A percentile compares a stretch with the other conserved stretches of the same genome.
Conservation (phyloP, 2,329 filamentous ascomycete genomes). For the Clonostachys rosea region DNA sequence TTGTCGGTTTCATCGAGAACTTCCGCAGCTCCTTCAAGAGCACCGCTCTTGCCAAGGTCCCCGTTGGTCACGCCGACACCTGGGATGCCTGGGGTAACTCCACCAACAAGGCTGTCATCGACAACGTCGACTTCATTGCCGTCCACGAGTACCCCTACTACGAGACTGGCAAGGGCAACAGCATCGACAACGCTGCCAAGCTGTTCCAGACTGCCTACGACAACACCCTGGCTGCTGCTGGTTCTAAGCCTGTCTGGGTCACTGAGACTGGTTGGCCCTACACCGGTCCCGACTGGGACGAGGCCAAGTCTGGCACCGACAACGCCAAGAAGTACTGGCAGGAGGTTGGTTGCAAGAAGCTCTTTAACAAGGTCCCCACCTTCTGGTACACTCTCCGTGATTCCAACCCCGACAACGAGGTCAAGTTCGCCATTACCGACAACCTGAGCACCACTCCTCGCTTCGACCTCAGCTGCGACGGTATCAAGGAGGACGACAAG, state of each 20-base stretch:
- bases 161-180: slow-evolving; percentile 50
- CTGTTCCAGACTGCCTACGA: slow-evolving; percentile 50
- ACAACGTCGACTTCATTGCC: slow-evolving; percentile 60
- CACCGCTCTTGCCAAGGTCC: slow-evolving; percentile 35
- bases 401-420: slow-evolving; percentile 53
- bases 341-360: slow-evolving; percentile 52
- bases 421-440: slow-evolving; percentile 53
- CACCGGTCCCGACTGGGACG: slow-evolving; percentile 45
- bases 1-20: slow-evolving; percentile 63
- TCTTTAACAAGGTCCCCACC: slow-evolving; percentile 49
- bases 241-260: slow-evolving; percentile 53
- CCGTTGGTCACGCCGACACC: slow-evolving; percentile 65
- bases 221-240: slow-evolving; percentile 36
- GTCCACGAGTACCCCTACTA: slow-evolving; percentile 66
- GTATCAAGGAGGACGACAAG: slow-evolving; percentile 22
- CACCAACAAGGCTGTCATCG: slow-evolving; percentile 55
- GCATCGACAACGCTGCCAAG: slow-evolving; percentile 46
- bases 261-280: slow-evolving; percentile 65
- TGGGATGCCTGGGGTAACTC: slow-evolving; percentile 59
- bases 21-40: slow-evolving; percentile 53
- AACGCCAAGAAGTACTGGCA: slow-evolving; percentile 64
- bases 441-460: slow-evolving; percentile 44
- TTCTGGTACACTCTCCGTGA: slow-evolving; percentile 62
- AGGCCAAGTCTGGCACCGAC: slow-evolving; percentile 46
- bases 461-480: slow-evolving; percentile 49